Evolutionary conservation across 163 green algal species (phyloP).

Genomic region (Trebouxia gelatinosa): DNA sequence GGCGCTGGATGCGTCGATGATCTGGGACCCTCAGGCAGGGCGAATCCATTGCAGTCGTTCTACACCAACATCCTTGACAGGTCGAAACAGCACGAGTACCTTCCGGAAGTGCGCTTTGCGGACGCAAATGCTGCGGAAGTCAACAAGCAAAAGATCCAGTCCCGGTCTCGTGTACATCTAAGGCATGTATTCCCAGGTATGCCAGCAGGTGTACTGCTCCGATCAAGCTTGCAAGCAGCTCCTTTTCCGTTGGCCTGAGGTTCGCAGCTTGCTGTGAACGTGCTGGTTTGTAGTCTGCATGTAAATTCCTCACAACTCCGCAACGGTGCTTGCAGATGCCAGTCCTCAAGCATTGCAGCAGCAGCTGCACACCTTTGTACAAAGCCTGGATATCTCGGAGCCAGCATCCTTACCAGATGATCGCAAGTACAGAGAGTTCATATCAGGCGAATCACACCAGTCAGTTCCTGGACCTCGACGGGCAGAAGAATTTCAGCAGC

Average conservation of each 20-base stretch:
- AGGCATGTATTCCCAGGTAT: constrained; percentile 18
- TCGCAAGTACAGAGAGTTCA: constrained; percentile 14
- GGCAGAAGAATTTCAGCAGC: neutral
- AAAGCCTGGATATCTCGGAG: constrained; percentile 1
- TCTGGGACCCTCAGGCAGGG: neutral
- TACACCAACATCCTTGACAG: neutral
- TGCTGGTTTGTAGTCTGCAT: neutral
- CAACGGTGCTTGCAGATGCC: neutral
- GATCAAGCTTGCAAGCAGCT: neutral
- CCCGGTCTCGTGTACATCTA: neutral
- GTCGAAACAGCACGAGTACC: neutral
- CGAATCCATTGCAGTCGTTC: constrained; percentile 13
- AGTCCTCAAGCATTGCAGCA: constrained; percentile 1
- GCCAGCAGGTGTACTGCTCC: neutral
- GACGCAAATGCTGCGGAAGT: neutral
- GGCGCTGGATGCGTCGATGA: constrained; percentile 11
- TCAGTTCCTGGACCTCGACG: neutral
- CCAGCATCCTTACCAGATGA: neutral
- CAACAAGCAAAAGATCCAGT: neutral
- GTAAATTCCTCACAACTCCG: neutral
- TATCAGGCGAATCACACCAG: neutral
- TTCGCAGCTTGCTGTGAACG: neutral
- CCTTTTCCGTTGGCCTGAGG: too few relatives aligned
- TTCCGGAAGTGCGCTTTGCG: neutral
- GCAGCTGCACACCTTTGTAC: constrained; percentile 7